phyloP scores from a whole-genome alignment of 768 basidiomycete genomes.

The Terana coerulea region DNA sequence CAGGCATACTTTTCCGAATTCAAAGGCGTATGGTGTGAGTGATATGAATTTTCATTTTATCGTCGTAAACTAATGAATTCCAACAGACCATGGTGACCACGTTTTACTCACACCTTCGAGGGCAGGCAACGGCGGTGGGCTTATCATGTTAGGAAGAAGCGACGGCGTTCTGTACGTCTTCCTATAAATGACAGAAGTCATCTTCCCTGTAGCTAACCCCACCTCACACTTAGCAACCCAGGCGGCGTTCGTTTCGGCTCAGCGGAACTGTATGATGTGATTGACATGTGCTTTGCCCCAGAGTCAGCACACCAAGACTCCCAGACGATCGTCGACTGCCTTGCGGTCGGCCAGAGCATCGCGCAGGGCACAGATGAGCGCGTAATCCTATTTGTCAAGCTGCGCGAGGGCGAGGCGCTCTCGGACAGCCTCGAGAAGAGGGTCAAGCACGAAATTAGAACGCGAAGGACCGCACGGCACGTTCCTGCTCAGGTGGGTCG shows the following conservation, averaged over 20 bases:
- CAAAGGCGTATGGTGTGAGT: conserved; percentile 71
- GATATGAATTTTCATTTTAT: background rate
- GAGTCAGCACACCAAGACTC: conserved; percentile 33
- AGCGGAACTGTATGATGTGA: conserved; percentile 76
- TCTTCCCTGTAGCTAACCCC: conserved; percentile 9
- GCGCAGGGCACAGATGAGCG: conserved; percentile 66
- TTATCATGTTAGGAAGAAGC: conserved; percentile 78
- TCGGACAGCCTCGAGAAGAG: conserved; percentile 48
- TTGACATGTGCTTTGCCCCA: conserved; percentile 57
- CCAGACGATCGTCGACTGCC: conserved; percentile 49
- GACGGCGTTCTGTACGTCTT: conserved; percentile 71
- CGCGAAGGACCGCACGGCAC: conserved; percentile 66
- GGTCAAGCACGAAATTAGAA: conserved; percentile 59
- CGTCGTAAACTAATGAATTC: background rate
- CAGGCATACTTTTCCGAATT: conserved; percentile 72
- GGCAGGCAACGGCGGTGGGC: conserved; percentile 69
- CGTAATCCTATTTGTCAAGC: conserved; percentile 72
- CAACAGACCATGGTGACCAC: conserved; percentile 69
- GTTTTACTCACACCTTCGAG: conserved; percentile 63
- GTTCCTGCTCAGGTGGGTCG: conserved; percentile 64
- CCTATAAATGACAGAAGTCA: too few relatives aligned
- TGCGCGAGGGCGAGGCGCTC: conserved; percentile 46
- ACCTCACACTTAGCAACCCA: conserved; percentile 50
- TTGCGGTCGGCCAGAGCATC: conserved; percentile 70
- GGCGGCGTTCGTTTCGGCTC: conserved; percentile 83